Base-by-base conservation (phyloP, 1,284 basidiomycete genomes). In the Puccinia triticina region DNA sequence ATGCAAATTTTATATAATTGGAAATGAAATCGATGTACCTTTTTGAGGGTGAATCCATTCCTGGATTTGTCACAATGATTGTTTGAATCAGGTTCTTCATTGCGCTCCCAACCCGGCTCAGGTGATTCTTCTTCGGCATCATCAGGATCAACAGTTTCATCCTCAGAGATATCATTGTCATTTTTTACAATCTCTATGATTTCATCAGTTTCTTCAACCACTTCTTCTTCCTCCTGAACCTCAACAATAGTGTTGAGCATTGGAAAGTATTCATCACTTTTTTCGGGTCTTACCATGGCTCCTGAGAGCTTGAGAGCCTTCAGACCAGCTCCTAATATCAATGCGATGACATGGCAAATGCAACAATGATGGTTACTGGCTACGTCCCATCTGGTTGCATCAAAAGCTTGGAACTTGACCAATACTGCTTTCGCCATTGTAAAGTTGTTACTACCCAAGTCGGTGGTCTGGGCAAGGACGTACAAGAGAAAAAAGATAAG, bases 371-470 rank as follows among this genome's bases (percentile, higher is more conserved):
- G 64, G 5, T 67, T 40, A 29, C 40, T 40, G 11, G 14, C 16
- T 1, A 67, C 32, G 26, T 67, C 34, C 32, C 64, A 37, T 1
- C 26, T 26, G 1, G n/a, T 18, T 59, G n/a, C 16, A 26, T n/a
- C n/a, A 3, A 26, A 59, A n/a, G n/a, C n/a, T n/a, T n/a, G n/a
- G 43, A 46, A 8, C 43, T 14, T 46, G 8, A 26, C 57, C 57
- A 59, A 18, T 32, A 10, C 57, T 5, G 8, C n/a, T n/a, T n/a
- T 59, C 8, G 57, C 57, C 57, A 59, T 59, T 1, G 43, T 72
- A 23, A 50, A 53, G 29, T 57, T 75, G n/a, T 75, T 75, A 23
- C 73, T 57, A 5, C 73, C 73, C 5, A 53, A 75, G 32, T 72
- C 43, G 29, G 26, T 48, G 3, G 69, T 72, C 40, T 48, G n/a